phyloP scores from a whole-genome alignment of 1,139 yeast species.

The Geotrichum histeridarum region DNA sequence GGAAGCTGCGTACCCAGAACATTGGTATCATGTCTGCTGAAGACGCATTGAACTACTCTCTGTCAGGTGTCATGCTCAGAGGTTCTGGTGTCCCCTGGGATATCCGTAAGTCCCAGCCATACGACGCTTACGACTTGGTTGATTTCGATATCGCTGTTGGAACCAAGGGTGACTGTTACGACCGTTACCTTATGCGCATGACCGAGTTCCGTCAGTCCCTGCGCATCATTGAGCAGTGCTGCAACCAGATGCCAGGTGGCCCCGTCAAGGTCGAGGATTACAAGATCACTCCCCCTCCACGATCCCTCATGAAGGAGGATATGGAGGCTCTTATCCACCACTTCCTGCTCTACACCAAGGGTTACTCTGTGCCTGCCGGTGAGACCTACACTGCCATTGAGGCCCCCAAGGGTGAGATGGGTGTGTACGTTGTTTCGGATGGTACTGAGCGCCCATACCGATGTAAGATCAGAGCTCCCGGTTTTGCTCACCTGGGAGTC shows the following conservation, averaged over 20 bases:
- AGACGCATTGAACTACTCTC: conserved; percentile 76
- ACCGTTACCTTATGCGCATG: conserved; percentile 83
- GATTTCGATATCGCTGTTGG: conserved; percentile 89
- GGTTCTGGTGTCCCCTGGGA: conserved; percentile 89
- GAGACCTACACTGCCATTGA: conserved; percentile 89
- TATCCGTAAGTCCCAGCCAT: conserved; percentile 80
- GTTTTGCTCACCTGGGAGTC: conserved; percentile 85
- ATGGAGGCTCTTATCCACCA: conserved; percentile 92
- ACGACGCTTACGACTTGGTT: conserved; percentile 81
- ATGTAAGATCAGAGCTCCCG: conserved; percentile 91
- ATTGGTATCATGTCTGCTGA: conserved; percentile 81
- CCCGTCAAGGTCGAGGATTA: conserved; percentile 89
- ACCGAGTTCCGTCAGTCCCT: conserved; percentile 88
- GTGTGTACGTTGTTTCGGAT: conserved; percentile 81
- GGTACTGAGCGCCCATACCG: conserved; percentile 88
- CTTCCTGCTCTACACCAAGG: conserved; percentile 81
- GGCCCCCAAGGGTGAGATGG: conserved; percentile 97
- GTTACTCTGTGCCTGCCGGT: conserved; percentile 84
- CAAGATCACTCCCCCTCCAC: conserved; percentile 80
- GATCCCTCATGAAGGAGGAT: conserved; percentile 79
- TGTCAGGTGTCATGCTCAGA: conserved; percentile 86
- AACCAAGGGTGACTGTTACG: conserved; percentile 84
- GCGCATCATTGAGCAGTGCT: conserved; percentile 84
- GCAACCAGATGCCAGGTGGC: conserved; percentile 88
- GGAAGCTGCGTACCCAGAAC: conserved; percentile 83